Evolutionary conservation across 345 rosid species (phyloP), one percentile per base, ranked within the genome.

Genomic region (Acer yangbiense): DNA sequence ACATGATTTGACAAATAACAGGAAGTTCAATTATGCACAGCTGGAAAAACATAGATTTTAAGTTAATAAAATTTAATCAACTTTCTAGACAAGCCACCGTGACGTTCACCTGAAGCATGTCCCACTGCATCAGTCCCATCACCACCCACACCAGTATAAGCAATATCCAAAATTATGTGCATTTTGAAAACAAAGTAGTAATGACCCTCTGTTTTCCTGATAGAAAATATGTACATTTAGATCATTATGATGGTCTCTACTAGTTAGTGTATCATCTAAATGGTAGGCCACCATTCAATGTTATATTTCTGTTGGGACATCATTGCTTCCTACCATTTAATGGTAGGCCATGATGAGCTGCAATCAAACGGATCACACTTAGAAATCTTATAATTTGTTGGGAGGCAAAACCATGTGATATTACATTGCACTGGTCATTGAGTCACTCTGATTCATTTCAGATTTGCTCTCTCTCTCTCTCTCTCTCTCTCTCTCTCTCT

Each of bases 351-450:
- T 44, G 29, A 69, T 69, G 12, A 69, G 58, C 52, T 50, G 17
- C 27, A 25, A 29, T 2, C 46, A 18, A 41, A 11, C 20, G 57
- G 65, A 71, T 29, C 72, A 69, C 17, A 11, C 41, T 41, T 12
- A 20, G 9, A 1, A 25, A 46, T n/a, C 11, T 27, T 25, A 6
- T 50, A 29, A 52, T 50, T 25, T 7, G 54, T 72, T 60, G 66
- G 75, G 46, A 39, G 52, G 63, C 52, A 72, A 39, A 72, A 72
- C 20, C 66, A 58, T 72, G 75, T 72, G 52, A 27, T 50, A 6
- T 12, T 20, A 16, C 50, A 17, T 44, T 69, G 52, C 25, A 1
- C 17, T 44, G 1, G 11, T 69, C 71, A 12, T n/a, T 9, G 13
- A 44, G 17, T 54, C 4, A 16, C 58, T 16, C n/a, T 4, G n/a